Conservation (phyloP, 2,329 filamentous ascomycete species). For the Cytospora chrysosperma region DNA sequence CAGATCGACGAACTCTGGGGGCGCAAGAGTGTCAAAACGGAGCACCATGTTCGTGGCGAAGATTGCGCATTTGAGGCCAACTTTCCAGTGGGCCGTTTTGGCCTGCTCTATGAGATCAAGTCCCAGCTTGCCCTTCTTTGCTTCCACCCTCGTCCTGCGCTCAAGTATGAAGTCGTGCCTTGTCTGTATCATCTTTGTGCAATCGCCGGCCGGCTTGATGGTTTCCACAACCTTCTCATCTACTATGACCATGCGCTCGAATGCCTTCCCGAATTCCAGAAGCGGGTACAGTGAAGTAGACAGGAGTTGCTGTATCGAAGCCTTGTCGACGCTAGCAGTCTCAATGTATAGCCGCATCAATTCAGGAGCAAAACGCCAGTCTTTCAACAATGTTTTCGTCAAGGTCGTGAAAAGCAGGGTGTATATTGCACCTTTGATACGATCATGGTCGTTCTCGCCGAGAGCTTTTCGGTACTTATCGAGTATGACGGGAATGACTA, state of each 20-base stretch:
- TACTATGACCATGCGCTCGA: constrained; percentile 82
- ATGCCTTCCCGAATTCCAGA: constrained; percentile 85
- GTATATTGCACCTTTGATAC: constrained; percentile 94
- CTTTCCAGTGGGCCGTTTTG: constrained; percentile 89
- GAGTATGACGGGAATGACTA: constrained; percentile 88
- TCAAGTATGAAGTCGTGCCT: constrained; percentile 73
- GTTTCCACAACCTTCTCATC: constrained; percentile 68
- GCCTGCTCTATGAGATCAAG: constrained; percentile 78
- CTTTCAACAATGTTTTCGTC: constrained; percentile 80
- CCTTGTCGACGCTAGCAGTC: constrained; percentile 86
- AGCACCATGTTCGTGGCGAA: constrained; percentile 89
- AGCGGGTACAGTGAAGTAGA: constrained; percentile 79
- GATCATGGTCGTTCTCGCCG: constrained; percentile 76
- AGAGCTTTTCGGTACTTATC: constrained; percentile 76
- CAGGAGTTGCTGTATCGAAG: constrained; percentile 88
- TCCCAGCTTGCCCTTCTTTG: constrained; percentile 77
- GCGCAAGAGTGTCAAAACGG: constrained; percentile 86
- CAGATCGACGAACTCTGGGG: constrained; percentile 77
- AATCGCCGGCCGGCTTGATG: constrained; percentile 69
- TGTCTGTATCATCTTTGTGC: constrained; percentile 58
- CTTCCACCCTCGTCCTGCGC: constrained; percentile 75
- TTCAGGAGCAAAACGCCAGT: constrained; percentile 94
- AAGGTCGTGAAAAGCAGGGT: constrained; percentile 86
- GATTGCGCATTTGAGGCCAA: constrained; percentile 82
- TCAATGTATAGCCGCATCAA: constrained; percentile 87